Evolutionary conservation across 1,284 basidiomycete genomes (phyloP).

Genomic region (Leccinum huronense): DNA sequence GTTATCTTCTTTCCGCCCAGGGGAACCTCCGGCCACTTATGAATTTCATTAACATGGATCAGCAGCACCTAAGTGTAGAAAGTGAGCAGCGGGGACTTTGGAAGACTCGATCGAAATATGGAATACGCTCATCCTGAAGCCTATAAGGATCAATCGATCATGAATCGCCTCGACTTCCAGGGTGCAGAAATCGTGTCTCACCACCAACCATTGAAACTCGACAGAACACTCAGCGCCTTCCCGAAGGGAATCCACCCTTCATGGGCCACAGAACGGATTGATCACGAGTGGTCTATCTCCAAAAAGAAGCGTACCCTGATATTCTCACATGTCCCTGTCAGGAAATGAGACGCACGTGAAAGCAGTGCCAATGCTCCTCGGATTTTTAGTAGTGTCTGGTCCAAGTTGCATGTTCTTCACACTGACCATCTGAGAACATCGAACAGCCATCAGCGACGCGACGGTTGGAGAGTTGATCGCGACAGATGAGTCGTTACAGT

Average conservation of each 20-base stretch:
- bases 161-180: conserved; percentile 20
- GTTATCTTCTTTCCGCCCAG: conserved; percentile 7
- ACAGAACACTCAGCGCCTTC: conserved; percentile 41
- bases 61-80: background rate
- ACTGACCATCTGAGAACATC: conserved; percentile 49
- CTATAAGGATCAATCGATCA: conserved; percentile 15
- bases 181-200: conserved; percentile 25
- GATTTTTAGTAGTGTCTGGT: conserved; percentile 41
- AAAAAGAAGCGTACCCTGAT: conserved; percentile 41
- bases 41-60: conserved; percentile 5
- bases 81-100: conserved; percentile 13
- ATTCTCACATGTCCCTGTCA: conserved; percentile 36
- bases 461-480: conserved; percentile 19
- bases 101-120: conserved; percentile 46
- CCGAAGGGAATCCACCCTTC: conserved; percentile 42
- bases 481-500: conserved; percentile 32
- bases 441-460: conserved; percentile 17
- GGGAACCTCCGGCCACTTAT: conserved; percentile 25
- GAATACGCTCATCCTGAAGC: conserved; percentile 24
- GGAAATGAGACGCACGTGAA: conserved; percentile 38
- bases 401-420: conserved; percentile 41
- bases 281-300: conserved; percentile 35
- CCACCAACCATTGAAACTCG: conserved; percentile 44
- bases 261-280: conserved; percentile 17
- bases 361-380: conserved; percentile 40